Percentiles rank a stretch among this genome's conserved stretches.
Conservation (phyloP, 306 rosid genomes). For the Ormosia emarginata region DNA sequence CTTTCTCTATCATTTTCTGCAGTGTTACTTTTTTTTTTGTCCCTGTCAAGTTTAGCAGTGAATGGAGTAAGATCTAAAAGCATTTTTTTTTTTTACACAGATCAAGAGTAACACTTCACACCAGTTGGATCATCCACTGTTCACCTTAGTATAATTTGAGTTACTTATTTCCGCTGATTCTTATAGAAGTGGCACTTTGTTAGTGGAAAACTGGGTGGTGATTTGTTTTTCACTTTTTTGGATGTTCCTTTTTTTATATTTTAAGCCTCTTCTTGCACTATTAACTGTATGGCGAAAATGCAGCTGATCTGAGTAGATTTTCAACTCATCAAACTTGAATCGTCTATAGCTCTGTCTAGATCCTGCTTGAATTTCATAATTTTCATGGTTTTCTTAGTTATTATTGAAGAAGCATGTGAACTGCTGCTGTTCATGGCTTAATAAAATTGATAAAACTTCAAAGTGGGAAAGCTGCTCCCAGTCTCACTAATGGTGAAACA, state of each 20-base stretch:
- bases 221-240: background rate
- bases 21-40: background rate
- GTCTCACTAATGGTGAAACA: constrained; percentile 15
- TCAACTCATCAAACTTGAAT: background rate
- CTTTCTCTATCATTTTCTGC: background rate
- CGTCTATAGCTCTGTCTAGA: background rate
- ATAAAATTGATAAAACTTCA: background rate
- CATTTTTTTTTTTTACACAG: background rate
- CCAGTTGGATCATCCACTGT: constrained; percentile 1
- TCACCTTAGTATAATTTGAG: background rate
- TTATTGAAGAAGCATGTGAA: background rate
- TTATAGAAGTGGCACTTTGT: background rate
- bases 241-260: background rate
- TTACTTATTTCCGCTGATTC: background rate
- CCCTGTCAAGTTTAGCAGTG: background rate
- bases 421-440: constrained; percentile 6
- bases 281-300: constrained; percentile 16
- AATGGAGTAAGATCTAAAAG: constrained; percentile 26
- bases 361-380: constrained; percentile 18
- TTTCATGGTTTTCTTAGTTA: background rate
- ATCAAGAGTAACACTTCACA: background rate
- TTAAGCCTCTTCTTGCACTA: background rate
- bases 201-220: background rate
- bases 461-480: constrained; percentile 4
- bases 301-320: constrained; percentile 18